Base-by-base conservation (phyloP, 306 rosid species). In the Carpinus viminea region DNA sequence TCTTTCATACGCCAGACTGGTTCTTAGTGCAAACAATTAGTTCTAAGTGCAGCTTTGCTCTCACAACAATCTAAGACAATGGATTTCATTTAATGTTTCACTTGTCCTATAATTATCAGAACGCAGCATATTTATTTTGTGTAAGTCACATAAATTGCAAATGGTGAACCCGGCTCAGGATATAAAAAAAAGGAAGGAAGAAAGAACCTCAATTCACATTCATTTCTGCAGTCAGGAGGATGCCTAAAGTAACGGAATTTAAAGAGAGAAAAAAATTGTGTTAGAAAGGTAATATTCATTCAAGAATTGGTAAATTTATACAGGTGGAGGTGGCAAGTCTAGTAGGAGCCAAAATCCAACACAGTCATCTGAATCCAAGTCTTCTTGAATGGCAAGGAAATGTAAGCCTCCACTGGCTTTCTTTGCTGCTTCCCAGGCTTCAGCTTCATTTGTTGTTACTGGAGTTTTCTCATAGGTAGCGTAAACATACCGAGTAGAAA, bases 401-500 rank as follows among this genome's bases (percentile, higher is more conserved):
- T 95, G 99, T 81, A 95, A 86, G 43, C 99, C 99, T 59, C 98
- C 96, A 31, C 87, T 84, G 79, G 89, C 88, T 82, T 93, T 93
- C 90, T 93, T 95, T 47, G 99, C 96, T 69, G 91, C 93, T 86
- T 95, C 99, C 98, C 99, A 95, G 11, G 97, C 98, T 81, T 93
- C 97, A 15, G 98, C 93, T 87, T 95, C 99, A 24, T 59, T 86
- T 12, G 89, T 90, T 71, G 99, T 80, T 50, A 76, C 89, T 0
- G 87, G 74, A 71, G 64, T 87, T 84, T 93, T 95, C 74, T 93
- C 87, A 48, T 88, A 95, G n/a, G 96, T 88, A 10, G 97, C 95
- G 15, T 90, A 95, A 17, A 93, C 84, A 78, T 95, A 95, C 12
- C 96, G 90, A 38, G 94, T 92, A 2, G 96, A 85, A 76, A 95